Conservation (phyloP, 805 yeast species). For the Pichia thaimueangensis region DNA sequence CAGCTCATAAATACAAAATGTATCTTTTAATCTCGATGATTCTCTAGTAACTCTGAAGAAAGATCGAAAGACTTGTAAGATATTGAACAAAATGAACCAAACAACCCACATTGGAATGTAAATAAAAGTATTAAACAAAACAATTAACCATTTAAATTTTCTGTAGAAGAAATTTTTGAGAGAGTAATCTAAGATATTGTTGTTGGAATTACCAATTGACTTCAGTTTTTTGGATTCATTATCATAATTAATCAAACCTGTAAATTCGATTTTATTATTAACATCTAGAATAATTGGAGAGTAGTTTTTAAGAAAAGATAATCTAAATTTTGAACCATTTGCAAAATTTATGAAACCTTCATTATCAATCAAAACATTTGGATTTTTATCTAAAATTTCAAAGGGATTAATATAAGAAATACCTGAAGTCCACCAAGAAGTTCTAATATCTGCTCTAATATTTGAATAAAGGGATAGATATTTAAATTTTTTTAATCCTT, state of each 20-base stretch:
- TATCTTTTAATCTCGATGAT: conserved; percentile 22
- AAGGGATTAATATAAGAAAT: conserved; percentile 60
- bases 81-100: conserved; percentile 43
- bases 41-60: conserved; percentile 26
- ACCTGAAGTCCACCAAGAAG: conserved; percentile 80
- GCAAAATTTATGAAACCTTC: conserved; percentile 39
- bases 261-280: conserved; percentile 34
- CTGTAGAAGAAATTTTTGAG: conserved; percentile 15
- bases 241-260: conserved; percentile 19
- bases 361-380: conserved; percentile 31
- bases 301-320: conserved; percentile 45
- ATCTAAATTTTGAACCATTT: conserved; percentile 31
- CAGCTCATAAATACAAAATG: conserved; percentile 3
- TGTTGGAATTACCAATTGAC: conserved; percentile 18
- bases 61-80: conserved; percentile 33
- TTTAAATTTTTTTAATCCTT: conserved; percentile 48
- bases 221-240: conserved; percentile 5
- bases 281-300: conserved; percentile 53
- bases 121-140: conserved; percentile 39
- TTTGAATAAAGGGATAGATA: conserved; percentile 62
- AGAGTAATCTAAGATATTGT: conserved; percentile 6
- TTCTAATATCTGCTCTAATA: conserved; percentile 70
- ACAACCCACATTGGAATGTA: conserved; percentile 59
- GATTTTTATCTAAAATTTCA: conserved; percentile 29
- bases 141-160: conserved; percentile 44